Evolutionary conservation across 192 early-diverging fungal genomes (phyloP), one percentile per base, ranked within the genome.

Genomic region (Linnemannia zychae): DNA sequence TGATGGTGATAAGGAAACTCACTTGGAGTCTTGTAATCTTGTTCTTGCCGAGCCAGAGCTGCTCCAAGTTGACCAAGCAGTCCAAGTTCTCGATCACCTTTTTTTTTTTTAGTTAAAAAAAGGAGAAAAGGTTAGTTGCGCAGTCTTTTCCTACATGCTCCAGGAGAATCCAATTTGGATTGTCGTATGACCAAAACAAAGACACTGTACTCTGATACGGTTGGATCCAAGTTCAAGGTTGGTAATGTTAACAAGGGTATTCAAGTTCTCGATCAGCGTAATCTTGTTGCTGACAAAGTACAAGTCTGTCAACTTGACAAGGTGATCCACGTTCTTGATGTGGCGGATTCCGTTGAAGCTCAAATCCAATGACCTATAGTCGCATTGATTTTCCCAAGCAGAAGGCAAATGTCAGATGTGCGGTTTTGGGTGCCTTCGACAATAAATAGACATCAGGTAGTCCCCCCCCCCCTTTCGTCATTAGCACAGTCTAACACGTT

Each of bases 21-120:
- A 93, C 94, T 90, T 97, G 87, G 40, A 99, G 90, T 75, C 91
- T 91, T 4, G 90, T 88, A 48, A 99, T 98, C 87, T 99, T 99
- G 90, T 99, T 99, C 82, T 99, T 99, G 53, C 99, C 99, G 37
- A 99, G 89, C 92, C 96, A 99, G 13, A 99, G 91, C 87, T 98
- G 91, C 76, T 96, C 93, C 80, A 99, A 88, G 71, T 93, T 94
- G 24, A 93, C 92, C 71, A 99, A 87, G 28, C 75, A 74, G 57
- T 96, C 97, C 20, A 99, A 87, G 49, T 96, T 95, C 72, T 96
- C 95, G 70, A 99, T 98, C 18, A 72, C 81, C 92, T 95, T 76
- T 1, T 31, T 67, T n/a, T n/a, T n/a, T n/a, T n/a, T n/a, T n/a
- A n/a, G n/a, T n/a, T n/a, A n/a, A n/a, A 20, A 48, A 48, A 70